A percentile compares a stretch with the other conserved stretches of the same genome.
Conservation (phyloP, 225 moss, liverwort and hornwort genomes). For the Pleurozium schreberi region DNA sequence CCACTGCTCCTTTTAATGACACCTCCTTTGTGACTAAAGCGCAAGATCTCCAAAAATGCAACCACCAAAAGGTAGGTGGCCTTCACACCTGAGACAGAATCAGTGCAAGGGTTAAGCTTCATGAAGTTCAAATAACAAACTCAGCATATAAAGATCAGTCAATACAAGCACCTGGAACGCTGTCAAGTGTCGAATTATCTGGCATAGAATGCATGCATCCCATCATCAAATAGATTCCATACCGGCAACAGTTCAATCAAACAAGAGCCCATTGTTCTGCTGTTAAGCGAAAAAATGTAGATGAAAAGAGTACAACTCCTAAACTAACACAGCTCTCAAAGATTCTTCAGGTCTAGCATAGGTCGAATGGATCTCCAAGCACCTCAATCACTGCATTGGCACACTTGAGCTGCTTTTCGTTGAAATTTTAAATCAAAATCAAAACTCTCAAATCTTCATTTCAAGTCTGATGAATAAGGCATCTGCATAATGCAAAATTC, state of each 20-base stretch:
- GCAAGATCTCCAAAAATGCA: slow-evolving; percentile 57
- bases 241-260: neutral
- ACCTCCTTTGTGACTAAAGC: slow-evolving; percentile 55
- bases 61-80: slow-evolving; percentile 75
- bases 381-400: slow-evolving; percentile 6
- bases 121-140: neutral
- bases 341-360: neutral
- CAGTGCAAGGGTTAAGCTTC: slow-evolving; percentile 2
- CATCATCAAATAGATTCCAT: neutral
- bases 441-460: slow-evolving; percentile 1
- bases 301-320: neutral
- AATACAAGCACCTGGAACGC: neutral
- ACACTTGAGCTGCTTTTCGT: slow-evolving; percentile 1
- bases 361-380: slow-evolving; percentile 7
- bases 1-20: slow-evolving; percentile 12
- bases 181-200: neutral
- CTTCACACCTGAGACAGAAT: slow-evolving; percentile 50
- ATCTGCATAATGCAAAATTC: slow-evolving; percentile 10
- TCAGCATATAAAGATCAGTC: neutral
- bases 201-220: neutral
- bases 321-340: slow-evolving; percentile 8
- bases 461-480: slow-evolving; percentile 3
- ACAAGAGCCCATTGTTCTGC: neutral
- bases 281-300: neutral
- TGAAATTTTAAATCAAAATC: neutral